Base-by-base conservation (phyloP, 1,284 basidiomycete genomes). In the Salmacisia buchloeana region DNA sequence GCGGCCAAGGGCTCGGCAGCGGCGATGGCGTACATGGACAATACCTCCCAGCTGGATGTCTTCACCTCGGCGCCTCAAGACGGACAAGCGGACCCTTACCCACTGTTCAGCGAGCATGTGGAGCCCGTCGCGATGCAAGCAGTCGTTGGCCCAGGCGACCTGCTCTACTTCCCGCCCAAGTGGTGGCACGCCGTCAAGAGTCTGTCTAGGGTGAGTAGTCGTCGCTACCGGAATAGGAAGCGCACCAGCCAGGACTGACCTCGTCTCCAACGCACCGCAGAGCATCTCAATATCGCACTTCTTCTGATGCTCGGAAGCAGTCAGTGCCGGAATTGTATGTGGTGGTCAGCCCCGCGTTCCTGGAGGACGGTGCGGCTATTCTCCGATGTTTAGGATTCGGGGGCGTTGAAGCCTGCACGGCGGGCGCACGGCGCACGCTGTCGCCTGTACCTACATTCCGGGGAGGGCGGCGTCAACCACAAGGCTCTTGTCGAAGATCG, bases 121-220 rank as follows among this genome's bases (percentile, higher is more conserved):
- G 59, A 57, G 21, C 60, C 62, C 3, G 7, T 15, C 9, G 69
- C 73, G 6, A 29, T 34, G 21, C 56, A 46, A 13, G 65, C 69
- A 3, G 49, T 69, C 6, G 63, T 75, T 35, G 62, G 52, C 15
- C 72, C 70, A 0, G 73, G 73, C 6, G 73, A 75, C 35, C 59
- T 75, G 15, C 66, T 75, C 29, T 68, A 69, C 61, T 57, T 75
- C 54, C 73, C 73, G 12, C 72, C 73, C 13, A 67, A 63, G 13
- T 75, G 73, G 73, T 75, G 65, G 66, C 73, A 75, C 49, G 71
- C 68, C 23, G 60, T 75, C 49, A 65, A 62, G 33, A 73, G 71
- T 34, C 49, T 67, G 49, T 62, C 63, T 23, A 21, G 39, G 31
- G 29, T 58, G 36, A 58, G 66, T 54, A 52, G 9, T 52, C n/a